Percentiles rank a stretch among this genome's conserved stretches.
phyloP scores from a whole-genome alignment of 73 alveolate genomes.

The Effrenium voratum region DNA sequence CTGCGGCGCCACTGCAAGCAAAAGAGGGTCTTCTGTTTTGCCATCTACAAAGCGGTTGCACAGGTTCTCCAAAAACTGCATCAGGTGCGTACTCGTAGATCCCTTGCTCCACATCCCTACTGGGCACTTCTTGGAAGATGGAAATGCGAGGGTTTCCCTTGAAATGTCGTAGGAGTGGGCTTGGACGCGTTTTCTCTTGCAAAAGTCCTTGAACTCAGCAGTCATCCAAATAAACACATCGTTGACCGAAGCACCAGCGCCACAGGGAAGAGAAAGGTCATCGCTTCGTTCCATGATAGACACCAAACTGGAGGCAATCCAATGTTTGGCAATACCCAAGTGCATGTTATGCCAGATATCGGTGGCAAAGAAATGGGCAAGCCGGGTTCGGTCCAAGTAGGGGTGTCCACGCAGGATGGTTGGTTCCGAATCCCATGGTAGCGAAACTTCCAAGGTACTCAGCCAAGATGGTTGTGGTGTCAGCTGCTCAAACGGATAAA shows the following conservation, averaged over 20 bases:
- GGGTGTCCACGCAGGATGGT: not conserved
- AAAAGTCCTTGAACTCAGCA: not conserved
- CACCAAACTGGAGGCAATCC: not conserved
- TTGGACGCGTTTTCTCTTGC: not conserved
- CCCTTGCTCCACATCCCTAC: constrained; percentile 41
- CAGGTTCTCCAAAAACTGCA: not conserved
- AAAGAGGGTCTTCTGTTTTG: not conserved
- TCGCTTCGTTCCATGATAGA: not conserved
- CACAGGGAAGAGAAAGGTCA: not conserved
- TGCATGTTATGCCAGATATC: not conserved
- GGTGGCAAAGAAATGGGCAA: not conserved
- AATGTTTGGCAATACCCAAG: not conserved
- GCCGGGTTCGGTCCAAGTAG: not conserved
- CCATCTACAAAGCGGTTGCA: not conserved
- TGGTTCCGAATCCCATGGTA: constrained; percentile 28
- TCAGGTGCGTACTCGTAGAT: not conserved
- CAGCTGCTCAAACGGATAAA: not conserved
- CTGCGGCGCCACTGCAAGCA: not conserved
- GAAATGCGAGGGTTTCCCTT: not conserved
- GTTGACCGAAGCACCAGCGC: not conserved
- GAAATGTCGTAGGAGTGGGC: not conserved
- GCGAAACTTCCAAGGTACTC: not conserved
- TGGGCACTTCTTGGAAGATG: not conserved
- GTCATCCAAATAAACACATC: not conserved
- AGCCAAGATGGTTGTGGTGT: not conserved